Evolutionary conservation across 495 filamentous ascomycete genomes (phyloP), one percentile per base, ranked within the genome.

Genomic region (Hypoxylon trugodes): DNA sequence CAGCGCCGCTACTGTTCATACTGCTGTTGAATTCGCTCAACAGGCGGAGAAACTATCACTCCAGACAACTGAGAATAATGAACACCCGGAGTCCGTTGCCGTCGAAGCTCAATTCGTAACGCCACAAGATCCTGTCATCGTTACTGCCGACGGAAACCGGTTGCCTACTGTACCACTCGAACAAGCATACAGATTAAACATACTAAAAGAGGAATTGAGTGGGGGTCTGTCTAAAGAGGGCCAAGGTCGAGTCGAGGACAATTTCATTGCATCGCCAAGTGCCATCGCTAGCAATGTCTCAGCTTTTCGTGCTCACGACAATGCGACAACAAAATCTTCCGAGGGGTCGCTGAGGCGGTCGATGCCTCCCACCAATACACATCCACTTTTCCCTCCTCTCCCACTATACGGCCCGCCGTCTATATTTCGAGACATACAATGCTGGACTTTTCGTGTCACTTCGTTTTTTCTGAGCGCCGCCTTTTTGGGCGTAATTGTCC

Each of bases 371-470:
- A 83, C 85, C 3, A 78, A 84, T 66, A 92, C 88, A 5, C 88
- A 96, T 69, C 93, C 93, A 6, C 75, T 97, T 1, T 98, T 98
- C 66, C 94, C 94, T 8, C 90, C 92, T 6, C 73, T 98, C 10
- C 93, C 93, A 0, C 76, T 91, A 2, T 97, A 97, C 61, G 90
- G 89, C 0, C 88, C 92, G 0, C 87, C 92, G 0, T 86, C 89
- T 2, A 18, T 81, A 1, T 52, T 88, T 21, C 76, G 87, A 33
- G 79, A 84, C 28, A 21, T 92, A n/a, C 88, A 91, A 57, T 89
- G 82, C 69, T 73, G 78, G 22, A 68, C 74, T 5, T 88, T 93
- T 42, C 84, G 87, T 8, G 55, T 78, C 10, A 77, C 86, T 0
- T 92, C 92, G 0, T 88, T 90, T 46, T 77, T 93, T 15, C 77